phyloP scores from a whole-genome alignment of 176 grass and related monocot genomes.

The Oryza glumipatula region DNA sequence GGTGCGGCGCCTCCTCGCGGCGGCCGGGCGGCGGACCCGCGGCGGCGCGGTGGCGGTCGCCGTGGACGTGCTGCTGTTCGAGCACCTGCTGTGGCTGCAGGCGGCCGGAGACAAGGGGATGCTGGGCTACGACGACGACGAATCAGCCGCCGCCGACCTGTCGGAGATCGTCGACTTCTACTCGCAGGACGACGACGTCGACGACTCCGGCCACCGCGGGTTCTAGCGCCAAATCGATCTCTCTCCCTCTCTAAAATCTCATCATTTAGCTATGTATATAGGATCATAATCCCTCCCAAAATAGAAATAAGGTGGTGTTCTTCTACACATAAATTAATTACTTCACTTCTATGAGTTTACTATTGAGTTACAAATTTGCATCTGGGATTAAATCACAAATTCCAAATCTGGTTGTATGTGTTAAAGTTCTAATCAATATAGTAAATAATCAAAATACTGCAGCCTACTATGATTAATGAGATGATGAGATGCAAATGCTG shows the following conservation, averaged over 20 bases:
- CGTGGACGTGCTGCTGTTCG: slow-evolving; percentile 71
- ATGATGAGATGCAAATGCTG: background rate
- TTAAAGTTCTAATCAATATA: background rate
- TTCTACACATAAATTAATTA: background rate
- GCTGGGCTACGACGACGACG: background rate
- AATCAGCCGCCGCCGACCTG: slow-evolving; percentile 37
- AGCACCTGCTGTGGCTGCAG: slow-evolving; percentile 73
- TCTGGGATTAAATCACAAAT: background rate
- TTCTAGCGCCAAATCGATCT: background rate
- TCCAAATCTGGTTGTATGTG: background rate
- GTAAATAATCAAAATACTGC: background rate
- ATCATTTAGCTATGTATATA: background rate
- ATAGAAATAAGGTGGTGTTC: background rate
- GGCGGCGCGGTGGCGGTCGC: slow-evolving; percentile 42
- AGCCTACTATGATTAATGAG: background rate
- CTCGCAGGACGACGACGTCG: slow-evolving; percentile 45
- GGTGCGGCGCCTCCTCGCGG: slow-evolving; percentile 54
- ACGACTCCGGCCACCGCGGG: background rate
- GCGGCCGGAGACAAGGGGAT: slow-evolving; percentile 2
- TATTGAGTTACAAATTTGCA: background rate
- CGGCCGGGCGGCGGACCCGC: slow-evolving; percentile 34
- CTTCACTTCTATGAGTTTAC: background rate
- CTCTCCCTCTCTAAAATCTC: background rate
- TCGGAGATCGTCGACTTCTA: slow-evolving; percentile 87
- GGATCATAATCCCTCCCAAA: background rate